These are phyloP conservation scores for Bryoglossum gracile DNA, from an alignment of 495 filamentous ascomycete species.

Conservation along the genomic window DNA sequence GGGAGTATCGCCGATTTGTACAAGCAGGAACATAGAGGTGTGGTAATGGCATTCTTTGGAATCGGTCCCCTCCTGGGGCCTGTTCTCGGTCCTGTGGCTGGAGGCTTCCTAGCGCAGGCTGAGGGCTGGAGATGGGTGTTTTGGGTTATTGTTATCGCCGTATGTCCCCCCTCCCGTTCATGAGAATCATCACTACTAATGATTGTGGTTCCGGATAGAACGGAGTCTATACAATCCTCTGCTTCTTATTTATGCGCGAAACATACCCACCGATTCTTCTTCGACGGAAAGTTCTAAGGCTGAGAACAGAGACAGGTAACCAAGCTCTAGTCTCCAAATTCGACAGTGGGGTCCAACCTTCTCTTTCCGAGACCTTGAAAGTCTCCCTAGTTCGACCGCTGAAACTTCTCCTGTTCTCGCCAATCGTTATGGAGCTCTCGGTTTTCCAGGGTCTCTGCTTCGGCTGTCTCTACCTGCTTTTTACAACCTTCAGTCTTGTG, in stretches of 20 bases:
- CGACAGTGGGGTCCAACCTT: slow-evolving; percentile 11
- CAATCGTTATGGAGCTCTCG: slow-evolving; percentile 51
- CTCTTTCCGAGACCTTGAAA: slow-evolving; percentile 12
- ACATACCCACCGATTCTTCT: slow-evolving; percentile 47
- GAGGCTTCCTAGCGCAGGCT: slow-evolving; percentile 59
- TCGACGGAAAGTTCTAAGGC: slow-evolving; percentile 33
- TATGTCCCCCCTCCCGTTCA: slow-evolving; percentile 35
- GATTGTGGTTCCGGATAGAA: background rate
- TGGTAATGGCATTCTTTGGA: slow-evolving; percentile 53
- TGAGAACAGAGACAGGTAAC: slow-evolving; percentile 27
- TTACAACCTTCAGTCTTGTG: slow-evolving; percentile 60
- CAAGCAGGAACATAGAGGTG: slow-evolving; percentile 53
- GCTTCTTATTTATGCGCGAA: slow-evolving; percentile 37
- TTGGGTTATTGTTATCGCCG: slow-evolving; percentile 53
- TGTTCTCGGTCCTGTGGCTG: slow-evolving; percentile 54
- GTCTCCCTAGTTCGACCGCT: slow-evolving; percentile 49
- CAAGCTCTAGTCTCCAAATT: slow-evolving; percentile 25
- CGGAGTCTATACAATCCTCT: slow-evolving; percentile 28
- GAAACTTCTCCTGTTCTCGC: slow-evolving; percentile 64
- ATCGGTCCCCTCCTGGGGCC: slow-evolving; percentile 60
- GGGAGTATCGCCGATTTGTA: slow-evolving; percentile 58
- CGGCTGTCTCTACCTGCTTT: slow-evolving; percentile 64
- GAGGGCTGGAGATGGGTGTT: slow-evolving; percentile 69
- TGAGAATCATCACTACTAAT: slow-evolving; percentile 41
- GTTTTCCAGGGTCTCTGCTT: slow-evolving; percentile 62